Conservation (phyloP, 73 alveolate species). For the Paramecium bursaria region DNA sequence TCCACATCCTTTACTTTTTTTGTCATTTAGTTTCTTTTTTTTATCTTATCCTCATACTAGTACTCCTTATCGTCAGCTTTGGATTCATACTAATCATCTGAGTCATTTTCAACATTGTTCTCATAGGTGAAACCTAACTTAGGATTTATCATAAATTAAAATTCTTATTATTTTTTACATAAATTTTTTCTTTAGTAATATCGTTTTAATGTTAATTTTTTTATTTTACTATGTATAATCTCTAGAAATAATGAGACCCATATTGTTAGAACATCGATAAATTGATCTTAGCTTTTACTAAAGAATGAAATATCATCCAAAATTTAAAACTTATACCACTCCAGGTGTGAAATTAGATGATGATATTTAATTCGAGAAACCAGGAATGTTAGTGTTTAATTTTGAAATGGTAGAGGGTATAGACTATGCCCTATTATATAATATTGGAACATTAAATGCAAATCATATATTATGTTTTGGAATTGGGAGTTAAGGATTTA, state of each 20-base stretch:
- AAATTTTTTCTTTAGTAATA: too few relatives aligned
- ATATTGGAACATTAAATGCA: conserved; percentile 33
- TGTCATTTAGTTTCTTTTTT: conserved; percentile 82
- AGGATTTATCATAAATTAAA: too few relatives aligned
- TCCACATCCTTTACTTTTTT: conserved; percentile 92
- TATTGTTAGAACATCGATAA: too few relatives aligned
- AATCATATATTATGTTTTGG: conserved; percentile 53
- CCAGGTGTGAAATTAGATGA: conserved; percentile 33
- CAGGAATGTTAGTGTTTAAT: conserved; percentile 45
- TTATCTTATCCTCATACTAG: conserved; percentile 18
- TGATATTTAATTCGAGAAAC: conserved; percentile 30
- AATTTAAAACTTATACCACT: conserved; percentile 11
- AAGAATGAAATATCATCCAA: conserved; percentile 23
- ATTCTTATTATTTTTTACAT: too few relatives aligned
- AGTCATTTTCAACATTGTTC: too few relatives aligned
- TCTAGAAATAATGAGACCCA: too few relatives aligned
- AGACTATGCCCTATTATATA: conserved; percentile 20
- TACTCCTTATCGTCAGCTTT: conserved; percentile 16
- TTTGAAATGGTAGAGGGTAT: conserved; percentile 34
- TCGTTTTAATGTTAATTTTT: too few relatives aligned
- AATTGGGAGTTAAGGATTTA: conserved; percentile 54
- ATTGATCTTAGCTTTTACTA: too few relatives aligned
- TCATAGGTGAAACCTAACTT: too few relatives aligned
- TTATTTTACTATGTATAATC: too few relatives aligned
- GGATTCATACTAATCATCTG: too few relatives aligned